Base-by-base conservation (phyloP, 2,329 filamentous ascomycete species). In the Aureobasidium namibiae region DNA sequence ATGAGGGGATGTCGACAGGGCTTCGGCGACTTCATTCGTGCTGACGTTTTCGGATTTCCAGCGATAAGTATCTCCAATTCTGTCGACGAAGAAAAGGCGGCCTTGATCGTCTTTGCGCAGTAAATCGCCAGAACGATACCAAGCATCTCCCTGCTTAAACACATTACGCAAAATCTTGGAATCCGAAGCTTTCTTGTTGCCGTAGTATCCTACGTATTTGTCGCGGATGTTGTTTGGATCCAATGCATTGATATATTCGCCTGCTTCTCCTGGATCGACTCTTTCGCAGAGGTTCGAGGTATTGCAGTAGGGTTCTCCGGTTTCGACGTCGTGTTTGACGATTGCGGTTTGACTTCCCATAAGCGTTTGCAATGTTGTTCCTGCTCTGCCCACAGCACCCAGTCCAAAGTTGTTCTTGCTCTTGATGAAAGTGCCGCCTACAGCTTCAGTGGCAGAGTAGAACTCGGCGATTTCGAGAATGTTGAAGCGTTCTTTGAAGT, bases 61-160 rank as follows among this genome's bases (percentile, higher is more conserved):
- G 50, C 87, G 82, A 74, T 87, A 90, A 0, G 87, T 90, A 68
- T 90, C 87, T 59, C 87, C 87, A 62, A 90, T 86, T 49, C 87
- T 85, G 73, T 96, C 91, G 60, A 85, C 83, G 74, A 96, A 96
- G 76, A 81, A 94, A 70, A 85, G 82, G 2, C 85, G 78, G 5
- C 90, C 89, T 60, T 94, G 85, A 1, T 63, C 61, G 63, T 91
- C 87, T 74, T 80, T 82, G n/a, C 85, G 80, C 33, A 94, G 75
- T 18, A 94, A 80, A 67, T 96, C 91, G n/a, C 91, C 91, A 0
- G 89, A 87, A 24, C 90, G 84, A 77, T 91, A 95, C 78, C 84
- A 95, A 0, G 84, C 86, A 67, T 96, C 91, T 14, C 88, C 90
- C 67, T 86, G 86, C 61, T 74, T 76, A 63, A 94, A 82, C 2